Conservation (phyloP, 495 filamentous ascomycete genomes). For the Corynascus novoguineensis region DNA sequence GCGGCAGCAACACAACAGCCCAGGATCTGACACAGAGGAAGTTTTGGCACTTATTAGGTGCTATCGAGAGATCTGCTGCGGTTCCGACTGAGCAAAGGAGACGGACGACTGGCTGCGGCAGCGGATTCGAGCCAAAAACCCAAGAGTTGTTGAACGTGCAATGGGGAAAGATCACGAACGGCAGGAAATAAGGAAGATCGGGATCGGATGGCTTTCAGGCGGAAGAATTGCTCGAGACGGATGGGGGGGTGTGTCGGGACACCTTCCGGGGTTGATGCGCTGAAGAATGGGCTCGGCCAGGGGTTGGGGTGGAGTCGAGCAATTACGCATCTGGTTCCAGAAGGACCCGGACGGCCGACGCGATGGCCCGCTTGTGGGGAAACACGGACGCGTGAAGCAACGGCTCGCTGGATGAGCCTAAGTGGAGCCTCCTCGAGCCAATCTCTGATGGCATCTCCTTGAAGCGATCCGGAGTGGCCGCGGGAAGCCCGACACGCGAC, state of each 20-base stretch:
- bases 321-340: slow-evolving; percentile 15
- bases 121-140: no score
- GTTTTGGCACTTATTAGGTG: not conserved
- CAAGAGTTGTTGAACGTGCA: not conserved
- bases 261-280: slow-evolving; percentile 17
- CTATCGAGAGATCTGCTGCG: not conserved
- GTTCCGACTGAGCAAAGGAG: not conserved
- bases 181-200: slow-evolving; percentile 22
- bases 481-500: not conserved
- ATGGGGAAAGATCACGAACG: slow-evolving; percentile 10
- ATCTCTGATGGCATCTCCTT: not conserved
- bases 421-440: not conserved
- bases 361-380: slow-evolving; percentile 15
- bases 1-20: not conserved
- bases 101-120: not conserved
- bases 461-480: not conserved
- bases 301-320: slow-evolving; percentile 11
- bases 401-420: not conserved
- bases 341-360: slow-evolving; percentile 9
- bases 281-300: slow-evolving; percentile 4
- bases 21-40: not conserved
- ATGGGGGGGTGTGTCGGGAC: slow-evolving; percentile 14
- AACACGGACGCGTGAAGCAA: slow-evolving; percentile 10
- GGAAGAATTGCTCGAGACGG: slow-evolving; percentile 32
- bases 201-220: slow-evolving; percentile 21